Conservation (phyloP, 2,329 filamentous ascomycete species). For the Colletotrichum aenigma region DNA sequence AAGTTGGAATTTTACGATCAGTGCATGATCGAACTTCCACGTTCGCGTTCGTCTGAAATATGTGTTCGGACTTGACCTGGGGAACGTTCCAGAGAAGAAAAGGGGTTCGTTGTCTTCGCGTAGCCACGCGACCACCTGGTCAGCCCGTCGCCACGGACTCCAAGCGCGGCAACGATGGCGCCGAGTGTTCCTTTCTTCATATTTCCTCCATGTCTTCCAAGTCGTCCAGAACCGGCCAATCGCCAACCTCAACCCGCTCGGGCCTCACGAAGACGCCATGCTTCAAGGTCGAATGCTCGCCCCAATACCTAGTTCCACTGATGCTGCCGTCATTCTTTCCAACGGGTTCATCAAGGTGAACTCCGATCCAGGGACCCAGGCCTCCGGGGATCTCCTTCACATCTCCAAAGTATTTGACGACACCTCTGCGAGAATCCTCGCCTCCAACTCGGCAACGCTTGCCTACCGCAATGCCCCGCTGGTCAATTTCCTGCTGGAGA, state of each 20-base stretch:
- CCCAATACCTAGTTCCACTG: conserved; percentile 71
- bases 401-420: conserved; percentile 73
- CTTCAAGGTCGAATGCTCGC: conserved; percentile 65
- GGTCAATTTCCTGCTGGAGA: conserved; percentile 71
- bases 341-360: conserved; percentile 78
- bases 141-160: not conserved
- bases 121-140: not conserved
- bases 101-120: not conserved
- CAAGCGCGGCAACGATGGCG: not conserved
- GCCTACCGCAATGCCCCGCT: conserved; percentile 68
- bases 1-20: not conserved
- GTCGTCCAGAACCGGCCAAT: conserved; percentile 74
- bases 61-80: conserved; percentile 1
- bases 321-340: conserved; percentile 85
- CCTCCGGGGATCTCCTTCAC: conserved; percentile 75
- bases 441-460: conserved; percentile 69
- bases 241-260: conserved; percentile 77
- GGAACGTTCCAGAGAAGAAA: conserved; percentile 5
- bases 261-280: conserved; percentile 80
- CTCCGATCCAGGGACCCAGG: conserved; percentile 72
- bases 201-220: conserved; percentile 81
- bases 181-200: conserved; percentile 30
- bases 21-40: not conserved
- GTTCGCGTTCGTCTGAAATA: conserved; percentile 12
- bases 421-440: conserved; percentile 72